Percentiles rank a stretch among this genome's conserved stretches.
phyloP scores from a whole-genome alignment of 352 stramenopile species.

The Elongisporangium senticosum region DNA sequence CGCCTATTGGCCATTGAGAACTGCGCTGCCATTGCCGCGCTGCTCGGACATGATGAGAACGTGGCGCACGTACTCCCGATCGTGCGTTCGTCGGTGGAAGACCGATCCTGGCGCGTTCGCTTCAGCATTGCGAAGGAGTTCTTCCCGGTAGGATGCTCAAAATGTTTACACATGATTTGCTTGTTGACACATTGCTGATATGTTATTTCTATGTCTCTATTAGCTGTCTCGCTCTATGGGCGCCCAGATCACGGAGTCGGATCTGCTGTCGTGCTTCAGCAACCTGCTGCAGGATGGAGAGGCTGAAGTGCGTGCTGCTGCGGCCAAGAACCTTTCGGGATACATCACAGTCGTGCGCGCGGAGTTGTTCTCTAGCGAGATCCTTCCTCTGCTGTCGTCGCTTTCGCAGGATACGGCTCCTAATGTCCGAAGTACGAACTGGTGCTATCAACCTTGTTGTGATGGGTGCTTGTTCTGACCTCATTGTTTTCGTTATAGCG shows the following conservation, averaged over 20 bases:
- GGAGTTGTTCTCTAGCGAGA: conserved; percentile 87
- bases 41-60: conserved; percentile 75
- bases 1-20: conserved; percentile 89
- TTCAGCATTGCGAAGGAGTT: conserved; percentile 94
- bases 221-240: conserved; percentile 74
- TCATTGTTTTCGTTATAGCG: conserved; percentile 25
- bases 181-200: not conserved
- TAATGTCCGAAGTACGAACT: conserved; percentile 70
- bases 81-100: conserved; percentile 72
- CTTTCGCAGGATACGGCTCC: conserved; percentile 91
- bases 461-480: not conserved
- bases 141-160: conserved; percentile 29
- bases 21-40: conserved; percentile 66
- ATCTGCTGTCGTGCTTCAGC: conserved; percentile 89
- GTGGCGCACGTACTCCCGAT: conserved; percentile 66
- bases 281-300: conserved; percentile 90
- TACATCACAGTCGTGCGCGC: conserved; percentile 91
- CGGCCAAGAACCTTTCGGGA: conserved; percentile 89
- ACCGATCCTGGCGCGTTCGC: conserved; percentile 90
- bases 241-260: conserved; percentile 72
- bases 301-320: conserved; percentile 89
- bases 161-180: not conserved
- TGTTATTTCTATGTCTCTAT: conserved; percentile 1
- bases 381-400: conserved; percentile 85
- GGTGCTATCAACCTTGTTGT: not conserved